phyloP scores from a whole-genome alignment of 2,329 filamentous ascomycete species.

The Drechslerella coelobrocha region DNA sequence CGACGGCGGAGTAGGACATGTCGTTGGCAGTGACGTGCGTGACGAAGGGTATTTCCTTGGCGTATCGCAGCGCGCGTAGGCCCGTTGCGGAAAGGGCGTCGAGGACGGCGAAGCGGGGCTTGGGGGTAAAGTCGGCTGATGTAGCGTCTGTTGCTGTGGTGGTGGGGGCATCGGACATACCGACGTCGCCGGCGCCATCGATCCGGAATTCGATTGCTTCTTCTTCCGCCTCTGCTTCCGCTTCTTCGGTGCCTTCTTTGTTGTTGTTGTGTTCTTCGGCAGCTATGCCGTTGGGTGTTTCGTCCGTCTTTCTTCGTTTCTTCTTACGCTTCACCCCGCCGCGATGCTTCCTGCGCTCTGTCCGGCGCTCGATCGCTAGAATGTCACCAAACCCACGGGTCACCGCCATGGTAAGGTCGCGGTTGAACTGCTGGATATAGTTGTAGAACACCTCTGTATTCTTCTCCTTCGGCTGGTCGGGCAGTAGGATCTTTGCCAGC shows the following conservation, averaged over 20 bases:
- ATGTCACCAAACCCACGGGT: conserved; percentile 88
- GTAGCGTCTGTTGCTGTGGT: conserved; percentile 3
- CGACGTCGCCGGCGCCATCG: conserved; percentile 18
- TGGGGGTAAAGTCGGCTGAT: conserved; percentile 10
- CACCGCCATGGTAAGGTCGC: conserved; percentile 88
- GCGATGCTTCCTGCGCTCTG: conserved; percentile 57
- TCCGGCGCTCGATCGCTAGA: conserved; percentile 62
- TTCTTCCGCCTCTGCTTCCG: conserved; percentile 52
- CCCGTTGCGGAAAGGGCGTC: conserved; percentile 95
- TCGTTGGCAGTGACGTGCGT: conserved; percentile 90
- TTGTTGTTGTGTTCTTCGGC: conserved; percentile 38
- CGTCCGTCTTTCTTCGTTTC: conserved; percentile 63
- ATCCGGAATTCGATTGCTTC: conserved; percentile 27
- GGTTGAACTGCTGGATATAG: conserved; percentile 98
- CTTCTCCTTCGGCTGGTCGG: neutral
- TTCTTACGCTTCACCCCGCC: conserved; percentile 57
- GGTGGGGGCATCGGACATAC: conserved; percentile 36
- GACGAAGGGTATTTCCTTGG: conserved; percentile 83
- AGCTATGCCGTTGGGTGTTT: conserved; percentile 57
- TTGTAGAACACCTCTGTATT: conserved; percentile 88
- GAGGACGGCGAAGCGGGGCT: conserved; percentile 75
- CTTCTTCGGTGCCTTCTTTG: conserved; percentile 58
- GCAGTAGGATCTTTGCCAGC: conserved; percentile 29
- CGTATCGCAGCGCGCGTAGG: conserved; percentile 86
- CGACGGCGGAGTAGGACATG: conserved; percentile 75